Evolutionary conservation across 1,284 basidiomycete species (phyloP).

Genomic region (Singerocomus rubriflavus): DNA sequence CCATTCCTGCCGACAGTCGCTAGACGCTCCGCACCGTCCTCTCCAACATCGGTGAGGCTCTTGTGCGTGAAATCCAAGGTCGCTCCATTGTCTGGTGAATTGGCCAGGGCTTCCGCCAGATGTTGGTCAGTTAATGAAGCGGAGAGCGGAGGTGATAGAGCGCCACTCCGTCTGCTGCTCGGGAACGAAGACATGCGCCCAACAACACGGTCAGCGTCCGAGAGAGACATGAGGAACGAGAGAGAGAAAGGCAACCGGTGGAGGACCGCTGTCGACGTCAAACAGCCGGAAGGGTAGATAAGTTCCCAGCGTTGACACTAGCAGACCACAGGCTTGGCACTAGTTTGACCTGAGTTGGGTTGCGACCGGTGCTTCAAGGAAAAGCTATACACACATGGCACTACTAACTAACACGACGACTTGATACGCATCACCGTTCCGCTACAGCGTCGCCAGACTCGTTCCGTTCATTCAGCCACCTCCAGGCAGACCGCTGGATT

Average conservation of each 20-base stretch:
- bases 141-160: constrained; percentile 34
- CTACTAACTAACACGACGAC: constrained; percentile 15
- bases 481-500: constrained; percentile 26
- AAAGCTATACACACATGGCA: constrained; percentile 15
- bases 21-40: constrained; percentile 72
- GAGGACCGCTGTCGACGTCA: constrained; percentile 18
- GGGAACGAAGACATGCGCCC: constrained; percentile 29
- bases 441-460: constrained; percentile 5
- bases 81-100: constrained; percentile 72
- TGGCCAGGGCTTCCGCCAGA: constrained; percentile 63
- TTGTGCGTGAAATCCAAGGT: constrained; percentile 83
- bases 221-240: constrained; percentile 29
- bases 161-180: constrained; percentile 19
- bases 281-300: constrained; percentile 11
- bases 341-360: constrained; percentile 23
- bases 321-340: constrained; percentile 15
- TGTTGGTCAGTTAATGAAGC: constrained; percentile 51
- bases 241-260: constrained; percentile 7
- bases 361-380: constrained; percentile 26
- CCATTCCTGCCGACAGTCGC: constrained; percentile 55
- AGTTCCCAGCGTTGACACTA: constrained; percentile 9
- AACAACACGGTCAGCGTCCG: constrained; percentile 35
- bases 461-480: constrained; percentile 13
- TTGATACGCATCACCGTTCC: constrained; percentile 9
- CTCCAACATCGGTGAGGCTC: constrained; percentile 71